Conservation (phyloP, 2,329 filamentous ascomycete genomes). For the Sarocladiaceae sp. region DNA sequence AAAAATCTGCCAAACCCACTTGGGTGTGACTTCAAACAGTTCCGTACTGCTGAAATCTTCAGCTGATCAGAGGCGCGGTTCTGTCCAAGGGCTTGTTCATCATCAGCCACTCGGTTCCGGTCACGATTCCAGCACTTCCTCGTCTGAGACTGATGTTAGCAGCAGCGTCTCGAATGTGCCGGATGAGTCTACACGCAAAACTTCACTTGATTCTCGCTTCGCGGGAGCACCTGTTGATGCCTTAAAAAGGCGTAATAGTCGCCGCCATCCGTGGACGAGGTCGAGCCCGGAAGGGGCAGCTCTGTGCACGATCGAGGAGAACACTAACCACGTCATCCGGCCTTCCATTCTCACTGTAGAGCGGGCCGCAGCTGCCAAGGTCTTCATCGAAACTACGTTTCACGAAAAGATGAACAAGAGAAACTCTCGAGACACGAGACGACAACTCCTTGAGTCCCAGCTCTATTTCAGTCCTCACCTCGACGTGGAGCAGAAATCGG, state of each 20-base stretch:
- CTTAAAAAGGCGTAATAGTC: slow-evolving; percentile 21
- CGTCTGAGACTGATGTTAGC: neutral
- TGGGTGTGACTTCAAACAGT: neutral
- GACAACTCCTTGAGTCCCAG: slow-evolving; percentile 36
- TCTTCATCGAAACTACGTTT: slow-evolving; percentile 82
- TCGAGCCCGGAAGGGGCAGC: slow-evolving; percentile 30
- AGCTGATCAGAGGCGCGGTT: neutral
- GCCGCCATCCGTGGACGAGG: slow-evolving; percentile 29
- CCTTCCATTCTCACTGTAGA: slow-evolving; percentile 62
- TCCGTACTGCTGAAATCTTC: neutral
- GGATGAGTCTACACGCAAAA: slow-evolving; percentile 26
- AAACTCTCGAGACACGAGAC: slow-evolving; percentile 23
- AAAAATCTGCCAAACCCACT: neutral
- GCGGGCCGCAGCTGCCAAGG: slow-evolving; percentile 72
- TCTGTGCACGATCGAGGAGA: slow-evolving; percentile 31
- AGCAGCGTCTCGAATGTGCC: slow-evolving; percentile 19
- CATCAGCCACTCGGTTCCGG: neutral
- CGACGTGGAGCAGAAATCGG: slow-evolving; percentile 49
- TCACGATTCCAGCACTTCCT: neutral
- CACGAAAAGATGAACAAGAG: slow-evolving; percentile 59
- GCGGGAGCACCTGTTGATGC: slow-evolving; percentile 19
- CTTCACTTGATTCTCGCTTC: slow-evolving; percentile 28
- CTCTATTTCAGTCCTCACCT: slow-evolving; percentile 52
- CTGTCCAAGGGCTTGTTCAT: neutral
- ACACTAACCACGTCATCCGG: slow-evolving; percentile 18